phyloP scores from a whole-genome alignment of 805 yeast genomes.

The Nakazawaea wickerhamii region DNA sequence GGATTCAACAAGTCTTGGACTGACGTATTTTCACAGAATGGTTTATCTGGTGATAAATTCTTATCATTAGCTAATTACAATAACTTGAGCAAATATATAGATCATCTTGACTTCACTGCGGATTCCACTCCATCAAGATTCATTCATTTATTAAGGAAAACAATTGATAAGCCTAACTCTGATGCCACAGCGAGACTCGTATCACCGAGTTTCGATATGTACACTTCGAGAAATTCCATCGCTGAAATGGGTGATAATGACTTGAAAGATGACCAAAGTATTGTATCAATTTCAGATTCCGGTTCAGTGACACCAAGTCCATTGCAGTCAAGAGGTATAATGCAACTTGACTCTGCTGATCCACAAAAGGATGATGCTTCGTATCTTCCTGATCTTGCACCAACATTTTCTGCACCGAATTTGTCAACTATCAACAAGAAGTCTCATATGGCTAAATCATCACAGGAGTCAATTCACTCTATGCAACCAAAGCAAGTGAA shows the following conservation, averaged over 20 bases:
- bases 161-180: constrained; percentile 27
- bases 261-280: constrained; percentile 7
- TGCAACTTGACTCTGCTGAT: neutral
- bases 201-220: neutral
- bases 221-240: constrained; percentile 17
- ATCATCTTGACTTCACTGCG: constrained; percentile 37
- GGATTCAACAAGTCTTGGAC: constrained; percentile 72
- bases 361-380: neutral
- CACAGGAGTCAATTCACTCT: constrained; percentile 7
- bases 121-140: constrained; percentile 51
- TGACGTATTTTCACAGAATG: constrained; percentile 51
- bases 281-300: constrained; percentile 1
- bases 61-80: constrained; percentile 65
- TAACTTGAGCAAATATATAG: constrained; percentile 26
- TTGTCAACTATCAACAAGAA: constrained; percentile 12
- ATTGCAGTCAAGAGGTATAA: neutral
- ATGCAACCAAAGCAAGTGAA: neutral
- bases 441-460: constrained; percentile 4
- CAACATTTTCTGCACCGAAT: constrained; percentile 31
- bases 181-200: constrained; percentile 4
- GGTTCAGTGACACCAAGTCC: constrained; percentile 7
- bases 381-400: constrained; percentile 27
- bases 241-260: constrained; percentile 6
- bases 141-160: constrained; percentile 46
- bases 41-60: constrained; percentile 58